Evolutionary conservation across 1,284 basidiomycete species (phyloP), one percentile per base, ranked within the genome.

Genomic region (Porphyrellus sp.): DNA sequence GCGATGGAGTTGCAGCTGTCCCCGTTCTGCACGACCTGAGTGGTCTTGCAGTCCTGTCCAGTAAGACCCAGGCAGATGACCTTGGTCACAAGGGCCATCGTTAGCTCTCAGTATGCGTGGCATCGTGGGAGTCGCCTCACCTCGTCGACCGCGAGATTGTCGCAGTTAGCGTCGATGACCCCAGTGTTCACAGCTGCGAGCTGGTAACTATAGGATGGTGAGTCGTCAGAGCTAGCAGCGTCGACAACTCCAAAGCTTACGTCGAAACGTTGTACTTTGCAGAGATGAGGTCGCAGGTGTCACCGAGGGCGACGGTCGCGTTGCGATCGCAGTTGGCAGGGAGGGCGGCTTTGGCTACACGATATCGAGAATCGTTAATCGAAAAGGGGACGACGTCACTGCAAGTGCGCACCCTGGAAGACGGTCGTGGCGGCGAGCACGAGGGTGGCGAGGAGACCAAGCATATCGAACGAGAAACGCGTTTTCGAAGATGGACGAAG

Each of bases 1-100:
- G 73, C 69, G 41, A 83, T 76, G 5, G 49, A 25, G 3, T 37
- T 49, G 59, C 83, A 80, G 7, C 59, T 73, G 56, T 82, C 74
- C 4, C 73, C 74, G 0, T 56, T 43, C 30, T 59, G 54, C 27
- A 75, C 72, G 20, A 72, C 67, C 40, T 74, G 67, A 16, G 72
- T 74, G 18, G 61, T 63, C 7, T 35, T 54, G 63, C 80, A 82
- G 51, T 81, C 78, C 40, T 76, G 70, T 18, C 70, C 75, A 0
- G 57, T 54, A 24, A 71, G 55, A 16, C 74, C 78, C 35, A 82
- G 66, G 61, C 80, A 81, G 52, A 82, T 27, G 28, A 52, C 34
- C 64, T 69, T 30, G 23, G 16, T 7, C 18, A 28, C 23, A 9
- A 18, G 5, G 43, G 16, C 24, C 25, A 18, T 31, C 20, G n/a